These are phyloP conservation scores for Citrus australasica DNA, from an alignment of 345 rosid species.

Conservation along the genomic window DNA sequence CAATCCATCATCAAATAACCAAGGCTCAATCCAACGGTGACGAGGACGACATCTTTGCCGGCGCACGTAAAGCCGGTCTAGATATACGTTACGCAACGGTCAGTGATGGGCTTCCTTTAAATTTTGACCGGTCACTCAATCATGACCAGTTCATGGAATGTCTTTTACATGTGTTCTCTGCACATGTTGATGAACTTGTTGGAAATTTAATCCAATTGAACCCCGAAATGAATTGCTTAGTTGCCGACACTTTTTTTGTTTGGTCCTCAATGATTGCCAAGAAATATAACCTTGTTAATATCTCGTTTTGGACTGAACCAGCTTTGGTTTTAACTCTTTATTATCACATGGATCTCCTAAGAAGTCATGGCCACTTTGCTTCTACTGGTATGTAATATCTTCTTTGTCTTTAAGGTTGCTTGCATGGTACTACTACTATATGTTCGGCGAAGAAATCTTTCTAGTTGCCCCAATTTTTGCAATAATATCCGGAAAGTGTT, in stretches of 20 bases:
- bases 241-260: constrained; percentile 67
- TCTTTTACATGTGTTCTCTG: constrained; percentile 50
- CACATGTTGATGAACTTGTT: constrained; percentile 59
- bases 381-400: constrained; percentile 38
- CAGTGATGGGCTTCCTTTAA: constrained; percentile 70
- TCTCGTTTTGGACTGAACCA: constrained; percentile 87
- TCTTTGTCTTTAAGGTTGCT: not conserved
- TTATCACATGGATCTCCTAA: constrained; percentile 69
- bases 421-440: no score
- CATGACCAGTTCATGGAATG: constrained; percentile 63
- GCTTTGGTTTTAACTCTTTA: constrained; percentile 66
- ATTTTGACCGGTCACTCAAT: constrained; percentile 66
- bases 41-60: constrained; percentile 45
- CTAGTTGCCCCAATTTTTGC: no score
- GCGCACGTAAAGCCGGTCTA: constrained; percentile 51
- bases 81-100: constrained; percentile 69
- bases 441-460: no score
- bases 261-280: constrained; percentile 68
- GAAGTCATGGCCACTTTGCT: constrained; percentile 64
- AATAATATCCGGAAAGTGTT: no score
- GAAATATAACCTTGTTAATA: constrained; percentile 54
- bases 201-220: constrained; percentile 28
- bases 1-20: constrained; percentile 54
- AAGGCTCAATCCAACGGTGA: constrained; percentile 19
- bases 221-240: constrained; percentile 39